Evolutionary conservation across 345 rosid species (phyloP), one percentile per base, ranked within the genome.

Genomic region (Aegle marmelos): DNA sequence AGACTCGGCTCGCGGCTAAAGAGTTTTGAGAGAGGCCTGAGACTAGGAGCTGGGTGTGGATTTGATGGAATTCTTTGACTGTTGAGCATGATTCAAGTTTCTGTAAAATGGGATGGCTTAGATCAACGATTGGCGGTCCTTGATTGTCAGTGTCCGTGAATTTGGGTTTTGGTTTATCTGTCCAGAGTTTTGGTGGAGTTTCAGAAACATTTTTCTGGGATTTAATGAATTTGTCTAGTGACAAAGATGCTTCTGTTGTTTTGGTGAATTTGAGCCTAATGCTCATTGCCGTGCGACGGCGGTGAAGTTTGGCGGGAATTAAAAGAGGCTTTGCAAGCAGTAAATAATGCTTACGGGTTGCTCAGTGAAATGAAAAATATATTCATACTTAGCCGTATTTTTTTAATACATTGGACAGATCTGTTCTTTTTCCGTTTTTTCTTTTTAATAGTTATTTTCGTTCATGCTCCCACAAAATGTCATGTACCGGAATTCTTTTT

Each of bases 181-280:
- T 85, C 81, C 89, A 90, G 50, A 89, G 87, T 19, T 57, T 81
- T 31, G 91, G 92, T 10, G 89, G 57, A 68, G 85, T 69, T 76
- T 80, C 79, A 21, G 85, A 72, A 68, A 89, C 87, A 73, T 90
- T 85, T 69, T 81, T 85, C 80, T 76, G 84, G 75, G 85, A 74
- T 77, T 76, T 77, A 39, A 90, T 79, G 82, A 87, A 76, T 25
- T 86, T 89, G 33, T 89, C 85, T 6, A 87, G 84, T 41, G 88
- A 79, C 0, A 75, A 72, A 1, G 86, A 78, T 62, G 84, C 74
- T 63, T 68, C 74, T 66, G 79, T 78, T 64, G 81, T 28, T 66
- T 57, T 34, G 7, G 70, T 62, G 60, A 76, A 37, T 53, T 77
- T 77, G 68, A 63, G 37, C 33, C 53, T 39, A 31, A 76, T 33